phyloP scores from a whole-genome alignment of 352 stramenopile genomes.

The Aphanomyces cochlioides region DNA sequence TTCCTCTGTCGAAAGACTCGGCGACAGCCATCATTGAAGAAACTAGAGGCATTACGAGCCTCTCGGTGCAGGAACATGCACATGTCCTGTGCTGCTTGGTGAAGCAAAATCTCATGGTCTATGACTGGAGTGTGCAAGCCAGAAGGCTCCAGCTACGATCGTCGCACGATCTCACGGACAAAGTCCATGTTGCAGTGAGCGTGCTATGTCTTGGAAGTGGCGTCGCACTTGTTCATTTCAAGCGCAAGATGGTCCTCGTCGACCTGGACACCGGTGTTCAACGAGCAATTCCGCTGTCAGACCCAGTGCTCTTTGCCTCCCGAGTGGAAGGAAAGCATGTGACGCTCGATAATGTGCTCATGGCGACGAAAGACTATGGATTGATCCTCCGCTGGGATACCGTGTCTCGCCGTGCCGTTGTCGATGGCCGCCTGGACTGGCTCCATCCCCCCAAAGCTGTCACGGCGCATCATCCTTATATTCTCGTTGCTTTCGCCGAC shows the following conservation, averaged over 20 bases:
- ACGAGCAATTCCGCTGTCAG: not conserved
- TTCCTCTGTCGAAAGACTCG: constrained; percentile 58
- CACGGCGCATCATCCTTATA: constrained; percentile 62
- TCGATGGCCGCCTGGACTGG: constrained; percentile 30
- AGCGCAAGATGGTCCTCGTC: constrained; percentile 13
- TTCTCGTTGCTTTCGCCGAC: constrained; percentile 61
- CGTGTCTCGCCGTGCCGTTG: not conserved
- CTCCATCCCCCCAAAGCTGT: constrained; percentile 42
- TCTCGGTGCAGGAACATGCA: constrained; percentile 53
- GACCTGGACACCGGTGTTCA: constrained; percentile 16
- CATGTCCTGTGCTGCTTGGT: constrained; percentile 51
- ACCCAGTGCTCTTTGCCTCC: constrained; percentile 17
- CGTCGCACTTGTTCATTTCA: constrained; percentile 29
- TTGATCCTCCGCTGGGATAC: constrained; percentile 8
- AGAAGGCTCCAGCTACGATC: constrained; percentile 44
- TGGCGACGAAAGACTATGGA: constrained; percentile 62
- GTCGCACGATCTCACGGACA: constrained; percentile 51
- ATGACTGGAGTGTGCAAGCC: constrained; percentile 64
- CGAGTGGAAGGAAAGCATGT: constrained; percentile 25
- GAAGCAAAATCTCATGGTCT: constrained; percentile 66
- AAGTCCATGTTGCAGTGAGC: not conserved
- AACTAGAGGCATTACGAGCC: constrained; percentile 52
- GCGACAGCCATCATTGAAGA: constrained; percentile 50
- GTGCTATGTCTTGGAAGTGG: constrained; percentile 18
- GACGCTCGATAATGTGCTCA: constrained; percentile 52